A percentile compares a stretch with the other conserved stretches of the same genome.
Evolutionary conservation across 2,329 filamentous ascomycete genomes (phyloP).

Genomic region (Biscogniauxia mediterranea): DNA sequence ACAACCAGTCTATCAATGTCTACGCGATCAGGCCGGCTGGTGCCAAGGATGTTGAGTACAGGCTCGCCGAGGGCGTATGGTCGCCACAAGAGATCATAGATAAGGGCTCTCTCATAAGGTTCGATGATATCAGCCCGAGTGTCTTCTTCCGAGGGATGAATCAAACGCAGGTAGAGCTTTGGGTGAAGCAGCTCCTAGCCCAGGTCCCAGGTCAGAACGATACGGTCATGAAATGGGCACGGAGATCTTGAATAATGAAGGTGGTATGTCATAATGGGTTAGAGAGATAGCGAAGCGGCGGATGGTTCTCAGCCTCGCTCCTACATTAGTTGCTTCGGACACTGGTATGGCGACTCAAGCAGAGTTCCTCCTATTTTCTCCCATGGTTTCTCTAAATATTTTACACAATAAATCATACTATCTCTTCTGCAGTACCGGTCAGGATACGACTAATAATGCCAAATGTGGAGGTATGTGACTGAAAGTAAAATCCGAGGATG

Average conservation of each 20-base stretch:
- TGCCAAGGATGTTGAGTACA: constrained; percentile 3
- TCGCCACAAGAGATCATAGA: neutral
- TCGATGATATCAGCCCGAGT: constrained; percentile 2
- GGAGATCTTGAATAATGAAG: neutral
- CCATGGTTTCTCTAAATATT: no score
- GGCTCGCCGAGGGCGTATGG: constrained; percentile 1
- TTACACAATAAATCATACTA: no score
- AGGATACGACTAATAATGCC: no score
- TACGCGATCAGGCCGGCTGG: constrained; percentile 4
- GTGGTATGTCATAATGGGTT: neutral
- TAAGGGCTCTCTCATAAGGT: neutral
- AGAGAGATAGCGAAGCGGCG: neutral
- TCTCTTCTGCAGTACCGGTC: no score
- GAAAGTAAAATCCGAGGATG: no score
- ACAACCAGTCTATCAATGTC: neutral
- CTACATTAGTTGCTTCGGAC: no score
- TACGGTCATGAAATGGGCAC: constrained; percentile 11
- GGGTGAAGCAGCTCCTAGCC: constrained; percentile 7
- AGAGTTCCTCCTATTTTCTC: no score
- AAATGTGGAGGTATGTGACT: no score
- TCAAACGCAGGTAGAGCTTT: neutral
- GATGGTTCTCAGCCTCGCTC: no score
- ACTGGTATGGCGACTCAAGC: no score
- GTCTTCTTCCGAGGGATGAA: constrained; percentile 7
- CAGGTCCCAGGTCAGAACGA: constrained; percentile 13